Base-by-base conservation (phyloP, 768 basidiomycete genomes). In the Favolaschia claudopus region DNA sequence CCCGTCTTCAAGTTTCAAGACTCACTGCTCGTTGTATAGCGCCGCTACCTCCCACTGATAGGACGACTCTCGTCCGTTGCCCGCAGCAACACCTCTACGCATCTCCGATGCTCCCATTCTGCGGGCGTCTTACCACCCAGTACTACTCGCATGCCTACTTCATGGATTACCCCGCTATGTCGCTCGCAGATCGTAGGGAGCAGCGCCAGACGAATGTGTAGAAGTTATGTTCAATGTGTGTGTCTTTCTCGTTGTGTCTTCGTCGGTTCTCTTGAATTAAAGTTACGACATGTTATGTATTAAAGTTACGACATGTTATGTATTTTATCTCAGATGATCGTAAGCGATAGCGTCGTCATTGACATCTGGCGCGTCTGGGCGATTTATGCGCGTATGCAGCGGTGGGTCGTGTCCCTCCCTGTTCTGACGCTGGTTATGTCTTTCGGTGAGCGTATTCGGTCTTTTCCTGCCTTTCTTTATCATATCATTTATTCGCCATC, bases 311-410 rank as follows among this genome's bases (percentile, higher is more conserved):
- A 6, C 25, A 14, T 4, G 29, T n/a, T n/a, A n/a, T n/a, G n/a
- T n/a, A n/a, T n/a, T n/a, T n/a, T 36, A 1, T 25, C 53, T n/a
- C 39, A 42, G 60, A 62, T 62, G 60, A 29, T 62, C 17, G 43
- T 62, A 14, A 42, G 55, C 5, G 60, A 62, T 39, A 56, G 43
- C 15, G 60, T 62, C 6, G 55, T 62, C 22, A n/a, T n/a, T n/a
- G n/a, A n/a, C n/a, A 51, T 62, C 28, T 62, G 55, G 60, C 60
- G 60, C 2, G 60, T 53, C 15, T 62, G 54, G 60, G 48, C 54
- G 15, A 45, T 62, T 6, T 52, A 56, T n/a, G 36, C 25, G 20
- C n/a, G 49, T 29, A 33, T 31, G 4, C 29, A 38, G 10, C n/a
- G n/a, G n/a, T 51, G 54, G 60, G 44, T 37, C 4, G 44, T 62